phyloP scores from a whole-genome alignment of 1,284 basidiomycete genomes.

The Vanrija pseudolonga region DNA sequence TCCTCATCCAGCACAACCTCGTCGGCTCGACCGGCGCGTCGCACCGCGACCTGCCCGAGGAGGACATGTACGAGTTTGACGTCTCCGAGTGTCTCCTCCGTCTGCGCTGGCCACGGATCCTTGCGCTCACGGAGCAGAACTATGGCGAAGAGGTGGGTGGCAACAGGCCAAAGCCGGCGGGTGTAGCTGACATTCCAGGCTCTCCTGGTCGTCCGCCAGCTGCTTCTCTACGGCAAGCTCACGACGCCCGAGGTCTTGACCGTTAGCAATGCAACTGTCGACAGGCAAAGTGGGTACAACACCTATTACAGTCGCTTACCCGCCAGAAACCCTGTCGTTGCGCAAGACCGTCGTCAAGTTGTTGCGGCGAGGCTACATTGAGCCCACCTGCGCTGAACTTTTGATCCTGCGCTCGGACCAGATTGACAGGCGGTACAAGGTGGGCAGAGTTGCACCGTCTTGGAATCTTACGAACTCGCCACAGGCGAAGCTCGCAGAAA shows the following conservation, averaged over 20 bases:
- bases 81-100: conserved; percentile 72
- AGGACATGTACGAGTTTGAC: conserved; percentile 64
- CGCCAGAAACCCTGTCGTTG: background rate
- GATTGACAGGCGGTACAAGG: conserved; percentile 26
- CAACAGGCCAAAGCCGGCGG: background rate
- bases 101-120: conserved; percentile 71
- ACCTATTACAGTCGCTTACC: background rate
- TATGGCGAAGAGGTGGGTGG: conserved; percentile 65
- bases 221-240: conserved; percentile 83
- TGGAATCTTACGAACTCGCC: background rate
- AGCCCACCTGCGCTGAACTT: conserved; percentile 30
- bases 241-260: conserved; percentile 53
- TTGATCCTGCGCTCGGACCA: conserved; percentile 31
- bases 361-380: conserved; percentile 26
- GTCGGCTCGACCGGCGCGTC: conserved; percentile 70
- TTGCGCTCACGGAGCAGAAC: conserved; percentile 66
- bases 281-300: conserved; percentile 6
- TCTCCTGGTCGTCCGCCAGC: conserved; percentile 65
- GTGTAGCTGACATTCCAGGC: conserved; percentile 53
- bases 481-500: conserved; percentile 24
- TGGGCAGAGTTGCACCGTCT: conserved; percentile 6
- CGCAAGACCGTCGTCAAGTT: conserved; percentile 11
- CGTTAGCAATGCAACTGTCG: conserved; percentile 10
- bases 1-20: conserved; percentile 88
- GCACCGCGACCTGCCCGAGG: conserved; percentile 56